Base-by-base conservation (phyloP, 306 rosid species). In the Sicyos edulis region DNA sequence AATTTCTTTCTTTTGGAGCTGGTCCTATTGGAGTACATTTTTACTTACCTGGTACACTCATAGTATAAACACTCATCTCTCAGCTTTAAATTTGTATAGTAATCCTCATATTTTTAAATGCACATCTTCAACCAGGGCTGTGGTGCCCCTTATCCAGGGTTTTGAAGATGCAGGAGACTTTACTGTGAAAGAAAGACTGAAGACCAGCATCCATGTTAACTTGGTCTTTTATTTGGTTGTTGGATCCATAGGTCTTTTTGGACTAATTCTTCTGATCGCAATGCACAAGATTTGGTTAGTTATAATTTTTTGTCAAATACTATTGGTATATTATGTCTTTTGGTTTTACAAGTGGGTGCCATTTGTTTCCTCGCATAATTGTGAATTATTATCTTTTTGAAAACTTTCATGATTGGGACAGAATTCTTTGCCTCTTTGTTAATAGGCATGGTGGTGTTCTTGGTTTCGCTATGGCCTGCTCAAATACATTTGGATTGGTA, bases 141-240 rank as follows among this genome's bases (percentile, higher is more conserved):
- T 88, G 85, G 97, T 89, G 83, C 99, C 99, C 80, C 99, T 93
- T 87, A 91, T 93, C 86, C 97, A 93, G 92, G 99, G 99, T 82
- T 93, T 87, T 86, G 99, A 93, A 91, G 99, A 93, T 73, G 96
- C 97, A 70, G 97, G 99, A 58, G 99, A 93, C 83, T 93, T 93
- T 79, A 91, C 97, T 11, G 77, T 87, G 29, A 73, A 84, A 45
- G 95, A 88, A 82, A 91, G 96, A 85, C 83, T 93, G 89, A 93
- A 87, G 92, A 88, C 99, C 74, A 93, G 99, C 75, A 76, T 93
- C 49, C 99, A 81, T 80, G 95, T 83, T 78, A 93, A 93, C 85
- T 79, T 91, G 78, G 63, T 91, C 69, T 93, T 93, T 82, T 93
- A 93, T 80, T 83, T 85, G 80, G 83, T 91, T 78, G 79, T 93